phyloP scores from a whole-genome alignment of 371 early-diverging fungal species.

The Mucor plumbeus region DNA sequence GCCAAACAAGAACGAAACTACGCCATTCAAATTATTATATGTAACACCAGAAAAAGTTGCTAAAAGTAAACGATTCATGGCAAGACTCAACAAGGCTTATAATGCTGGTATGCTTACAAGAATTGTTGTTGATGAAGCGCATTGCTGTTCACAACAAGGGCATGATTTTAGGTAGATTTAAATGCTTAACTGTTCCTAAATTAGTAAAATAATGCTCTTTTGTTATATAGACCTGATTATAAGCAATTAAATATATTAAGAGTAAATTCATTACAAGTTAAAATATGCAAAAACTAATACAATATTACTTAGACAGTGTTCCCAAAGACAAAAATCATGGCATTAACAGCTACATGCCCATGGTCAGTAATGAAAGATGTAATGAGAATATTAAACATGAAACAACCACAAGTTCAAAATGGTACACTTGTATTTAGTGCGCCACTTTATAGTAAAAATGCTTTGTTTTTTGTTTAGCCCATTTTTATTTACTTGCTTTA shows the following conservation, averaged over 20 bases:
- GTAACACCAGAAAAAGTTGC: slow-evolving; percentile 93
- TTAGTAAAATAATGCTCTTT: neutral
- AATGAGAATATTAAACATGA: slow-evolving; percentile 62
- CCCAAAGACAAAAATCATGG: slow-evolving; percentile 80
- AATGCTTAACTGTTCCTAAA: neutral
- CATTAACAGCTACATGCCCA: slow-evolving; percentile 91
- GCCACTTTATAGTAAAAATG: slow-evolving; percentile 52
- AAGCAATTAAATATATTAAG: slow-evolving; percentile 45
- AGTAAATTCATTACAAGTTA: slow-evolving; percentile 22
- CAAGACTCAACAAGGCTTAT: slow-evolving; percentile 68
- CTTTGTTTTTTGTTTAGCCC: neutral
- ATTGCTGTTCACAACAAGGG: slow-evolving; percentile 84
- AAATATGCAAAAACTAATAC: neutral
- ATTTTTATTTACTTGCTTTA: neutral
- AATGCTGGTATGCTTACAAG: slow-evolving; percentile 59
- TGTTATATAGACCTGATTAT: slow-evolving; percentile 45
- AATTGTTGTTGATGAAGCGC: slow-evolving; percentile 90
- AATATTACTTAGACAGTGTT: slow-evolving; percentile 50
- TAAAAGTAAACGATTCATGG: slow-evolving; percentile 74
- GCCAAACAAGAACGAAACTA: slow-evolving; percentile 24
- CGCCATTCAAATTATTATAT: slow-evolving; percentile 68
- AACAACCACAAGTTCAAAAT: slow-evolving; percentile 38
- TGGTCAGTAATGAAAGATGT: slow-evolving; percentile 71
- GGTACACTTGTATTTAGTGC: slow-evolving; percentile 61
- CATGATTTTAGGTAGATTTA: slow-evolving; percentile 78